Conservation (phyloP, 495 filamentous ascomycete genomes). For the Aspergillus panamensis region DNA sequence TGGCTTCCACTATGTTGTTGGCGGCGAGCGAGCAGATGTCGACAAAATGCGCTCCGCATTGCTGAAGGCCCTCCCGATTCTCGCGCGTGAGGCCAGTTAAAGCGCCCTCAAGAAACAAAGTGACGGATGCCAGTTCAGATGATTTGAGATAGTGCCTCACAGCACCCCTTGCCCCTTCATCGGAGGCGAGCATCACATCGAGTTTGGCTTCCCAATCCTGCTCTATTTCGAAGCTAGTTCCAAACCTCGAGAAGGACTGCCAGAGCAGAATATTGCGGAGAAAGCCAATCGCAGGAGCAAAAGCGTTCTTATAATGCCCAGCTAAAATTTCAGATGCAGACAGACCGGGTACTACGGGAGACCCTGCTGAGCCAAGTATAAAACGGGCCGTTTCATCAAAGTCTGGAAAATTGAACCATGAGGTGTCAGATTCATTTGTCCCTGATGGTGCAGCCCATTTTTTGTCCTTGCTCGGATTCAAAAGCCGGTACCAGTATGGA, state of each 20-base stretch:
- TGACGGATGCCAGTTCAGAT: conserved; percentile 30
- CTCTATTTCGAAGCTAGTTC: conserved; percentile 55
- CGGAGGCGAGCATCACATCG: conserved; percentile 62
- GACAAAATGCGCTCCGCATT: conserved; percentile 59
- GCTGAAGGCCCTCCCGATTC: conserved; percentile 44
- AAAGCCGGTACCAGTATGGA: conserved; percentile 71
- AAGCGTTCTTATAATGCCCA: conserved; percentile 36
- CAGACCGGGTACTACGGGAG: conserved; percentile 22
- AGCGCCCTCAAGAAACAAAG: conserved; percentile 48
- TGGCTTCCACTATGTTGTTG: conserved; percentile 43
- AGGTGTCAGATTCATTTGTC: conserved; percentile 21
- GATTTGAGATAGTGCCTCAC: conserved; percentile 51
- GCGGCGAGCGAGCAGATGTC: conserved; percentile 65
- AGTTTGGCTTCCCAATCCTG: conserved; percentile 83
- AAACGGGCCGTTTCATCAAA: conserved; percentile 39
- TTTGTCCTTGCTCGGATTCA: conserved; percentile 49
- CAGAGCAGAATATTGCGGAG: conserved; percentile 71
- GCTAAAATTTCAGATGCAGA: conserved; percentile 28
- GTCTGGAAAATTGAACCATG: conserved; percentile 44
- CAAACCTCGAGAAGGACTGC: conserved; percentile 58
- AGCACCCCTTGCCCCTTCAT: conserved; percentile 54
- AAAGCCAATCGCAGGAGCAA: conserved; percentile 63
- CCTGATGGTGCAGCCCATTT: conserved; percentile 20
- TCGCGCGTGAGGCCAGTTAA: conserved; percentile 57
- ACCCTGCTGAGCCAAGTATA: conserved; percentile 27